These are phyloP conservation scores for Parachaetomium inaequale DNA, from an alignment of 495 filamentous ascomycete species.

Conservation along the genomic window DNA sequence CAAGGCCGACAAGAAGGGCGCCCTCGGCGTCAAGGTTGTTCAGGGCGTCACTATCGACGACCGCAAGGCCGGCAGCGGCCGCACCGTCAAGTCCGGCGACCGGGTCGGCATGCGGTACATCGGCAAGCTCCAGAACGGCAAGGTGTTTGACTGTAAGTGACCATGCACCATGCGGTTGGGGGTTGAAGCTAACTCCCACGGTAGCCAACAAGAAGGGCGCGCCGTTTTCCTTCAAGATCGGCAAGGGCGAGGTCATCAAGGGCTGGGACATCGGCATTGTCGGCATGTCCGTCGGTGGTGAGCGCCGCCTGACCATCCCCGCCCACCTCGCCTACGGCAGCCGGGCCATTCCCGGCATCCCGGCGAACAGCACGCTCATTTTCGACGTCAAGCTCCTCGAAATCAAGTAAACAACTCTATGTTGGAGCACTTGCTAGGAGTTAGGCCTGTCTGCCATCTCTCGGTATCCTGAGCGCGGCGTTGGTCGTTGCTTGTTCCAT, in stretches of 20 bases:
- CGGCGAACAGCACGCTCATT: constrained; percentile 79
- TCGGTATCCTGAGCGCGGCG: constrained; percentile 18
- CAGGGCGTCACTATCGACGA: constrained; percentile 91
- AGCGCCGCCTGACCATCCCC: constrained; percentile 87
- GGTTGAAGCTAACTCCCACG: constrained; percentile 30
- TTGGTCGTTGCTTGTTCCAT: constrained; percentile 4
- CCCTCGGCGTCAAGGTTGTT: constrained; percentile 68
- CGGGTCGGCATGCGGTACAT: constrained; percentile 93
- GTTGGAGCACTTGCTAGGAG: neutral
- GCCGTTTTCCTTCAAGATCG: constrained; percentile 92
- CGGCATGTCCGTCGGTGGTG: constrained; percentile 89
- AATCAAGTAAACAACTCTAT: constrained; percentile 47
- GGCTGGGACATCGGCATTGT: constrained; percentile 94
- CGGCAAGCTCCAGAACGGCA: constrained; percentile 87
- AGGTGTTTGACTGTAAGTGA: constrained; percentile 83
- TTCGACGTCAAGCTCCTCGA: constrained; percentile 91
- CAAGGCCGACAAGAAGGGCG: constrained; percentile 41
- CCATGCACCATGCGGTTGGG: neutral
- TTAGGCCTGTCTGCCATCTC: constrained; percentile 6
- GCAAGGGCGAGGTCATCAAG: constrained; percentile 93
- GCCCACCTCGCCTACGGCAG: constrained; percentile 81
- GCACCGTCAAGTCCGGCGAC: constrained; percentile 78
- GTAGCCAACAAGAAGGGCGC: constrained; percentile 94
- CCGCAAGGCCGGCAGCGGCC: constrained; percentile 82
- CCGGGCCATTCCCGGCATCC: constrained; percentile 74